Conservation (phyloP, 139 green algal genomes). For the Chlorella sp. region DNA sequence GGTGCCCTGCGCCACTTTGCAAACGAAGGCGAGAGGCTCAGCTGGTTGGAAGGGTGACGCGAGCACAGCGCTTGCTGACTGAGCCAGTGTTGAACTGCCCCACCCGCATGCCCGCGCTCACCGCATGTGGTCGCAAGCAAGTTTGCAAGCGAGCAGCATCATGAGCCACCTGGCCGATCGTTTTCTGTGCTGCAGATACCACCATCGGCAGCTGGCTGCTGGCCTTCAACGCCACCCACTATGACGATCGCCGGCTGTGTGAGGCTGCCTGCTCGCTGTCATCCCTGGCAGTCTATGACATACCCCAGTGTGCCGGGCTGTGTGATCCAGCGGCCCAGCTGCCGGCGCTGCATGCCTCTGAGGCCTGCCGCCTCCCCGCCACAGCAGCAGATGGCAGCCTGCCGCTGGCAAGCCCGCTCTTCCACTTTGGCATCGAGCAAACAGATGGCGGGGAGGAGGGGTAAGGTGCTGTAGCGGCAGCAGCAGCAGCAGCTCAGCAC, state of each 20-base stretch:
- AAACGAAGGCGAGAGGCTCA: conserved; percentile 57
- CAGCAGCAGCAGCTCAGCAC: no score
- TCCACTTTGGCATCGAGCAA: no score
- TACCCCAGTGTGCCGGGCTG: conserved; percentile 52
- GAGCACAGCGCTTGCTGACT: no score
- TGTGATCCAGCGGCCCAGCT: conserved; percentile 45
- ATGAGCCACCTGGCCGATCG: not conserved
- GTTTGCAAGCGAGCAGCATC: not conserved
- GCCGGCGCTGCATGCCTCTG: conserved; percentile 37
- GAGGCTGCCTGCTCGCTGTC: conserved; percentile 37
- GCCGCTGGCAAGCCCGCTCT: no score
- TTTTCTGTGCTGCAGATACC: conserved; percentile 65
- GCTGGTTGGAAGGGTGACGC: not conserved
- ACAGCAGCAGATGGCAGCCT: not conserved
- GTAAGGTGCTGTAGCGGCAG: no score
- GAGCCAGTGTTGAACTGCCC: not conserved
- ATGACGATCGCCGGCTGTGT: conserved; percentile 73
- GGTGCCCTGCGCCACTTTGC: conserved; percentile 58
- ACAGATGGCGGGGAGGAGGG: no score
- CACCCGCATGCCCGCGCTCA: not conserved
- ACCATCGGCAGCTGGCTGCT: conserved; percentile 76
- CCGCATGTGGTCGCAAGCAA: not conserved
- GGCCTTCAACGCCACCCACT: conserved; percentile 67
- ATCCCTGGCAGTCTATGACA: conserved; percentile 53
- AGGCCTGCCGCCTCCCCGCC: conserved; percentile 4